Base-by-base conservation (phyloP, 495 filamentous ascomycete genomes). In the Podospora pseudopauciseta region DNA sequence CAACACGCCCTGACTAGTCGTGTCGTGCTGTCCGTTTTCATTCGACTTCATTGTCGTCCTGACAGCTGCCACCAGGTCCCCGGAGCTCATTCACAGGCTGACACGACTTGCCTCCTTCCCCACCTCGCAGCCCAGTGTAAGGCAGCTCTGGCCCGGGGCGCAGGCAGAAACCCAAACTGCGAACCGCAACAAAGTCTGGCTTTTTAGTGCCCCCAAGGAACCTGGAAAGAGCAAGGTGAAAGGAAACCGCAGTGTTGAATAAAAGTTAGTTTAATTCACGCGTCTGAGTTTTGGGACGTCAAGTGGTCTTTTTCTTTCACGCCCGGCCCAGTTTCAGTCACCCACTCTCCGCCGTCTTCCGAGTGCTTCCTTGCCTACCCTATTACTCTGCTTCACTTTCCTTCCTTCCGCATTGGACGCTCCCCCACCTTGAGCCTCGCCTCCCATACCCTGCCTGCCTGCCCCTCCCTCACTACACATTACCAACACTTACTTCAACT, bases 81-180 rank as follows among this genome's bases (percentile, higher is more conserved):
- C 64, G 67, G 65, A 58, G 64, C 65, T 71, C 65, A 32, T 67
- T 69, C 65, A 68, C 58, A 68, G 68, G 68, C 70, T 74, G 70
- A 71, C 69, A 71, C 71, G 68, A 68, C 64, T 63, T 68, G 63
- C 63, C 28, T 34, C 16, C n/a, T 61, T 62, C 67, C 70, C 66
- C 68, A 63, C 68, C 68, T 67, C 70, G 66, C 70, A 60, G 7
- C 30, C 20, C 60, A 19, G 26, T 67, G 49, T 67, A 70, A 72
- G 72, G 70, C 72, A 74, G 64, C 72, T 58, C 67, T 67, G 53
- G 63, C 53, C 61, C 27, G 54, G 26, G 57, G 68, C 39, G 59
- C 63, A 65, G 66, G 64, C 59, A 63, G 65, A 70, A 71, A 61
- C 67, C 63, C 63, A 65, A 74, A 49, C 65, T 65, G 32, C 30